Evolutionary conservation across 2,329 filamentous ascomycete genomes (phyloP), one percentile per base, ranked within the genome.

Genomic region (Chaetothyriales sp.): DNA sequence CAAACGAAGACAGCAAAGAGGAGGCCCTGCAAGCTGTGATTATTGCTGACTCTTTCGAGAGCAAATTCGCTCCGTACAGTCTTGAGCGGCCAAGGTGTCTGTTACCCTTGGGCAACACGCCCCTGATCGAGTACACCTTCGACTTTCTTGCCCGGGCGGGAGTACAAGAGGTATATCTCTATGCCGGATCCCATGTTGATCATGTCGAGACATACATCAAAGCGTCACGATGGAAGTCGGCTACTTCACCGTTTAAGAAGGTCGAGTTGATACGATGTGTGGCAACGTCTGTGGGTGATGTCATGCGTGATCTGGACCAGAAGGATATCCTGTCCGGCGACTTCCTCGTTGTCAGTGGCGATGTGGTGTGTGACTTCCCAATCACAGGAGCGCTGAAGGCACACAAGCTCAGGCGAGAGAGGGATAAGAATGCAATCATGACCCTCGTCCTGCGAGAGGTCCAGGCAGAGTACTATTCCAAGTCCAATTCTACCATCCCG

Each of bases 351-450:
- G 87, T 96, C 2, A 89, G 93, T 65, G 90, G 90, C 51, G 92
- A 98, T 65, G 76, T 96, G 22, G 81, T 98, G 47, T 86, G 87
- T 57, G 96, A 95, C 63, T 72, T 96, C 51, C 78, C 84, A 18
- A 80, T 98, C n/a, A 86, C 90, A 55, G 73, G 74, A 46, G 84
- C 85, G 7, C 70, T 98, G 48, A 79, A 81, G 2, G 81, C 80
- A 49, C 92, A 98, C 66, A 80, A 86, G 54, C 82, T 82, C 50
- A 82, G 92, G 53, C 80, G 88, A 53, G 78, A 83, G 62, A 80
- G 81, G 49, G 87, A 93, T 70, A 90, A 92, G 62, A 90, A 94
- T 64, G 88, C 90, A 39, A 95, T 95, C 68, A 96, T 98, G 92
- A 98, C 92, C 2, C 84, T 95, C 76, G 79, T 98, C 10, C 70